Evolutionary conservation across 345 rosid species (phyloP).

Genomic region (Gossypium herbaceum): DNA sequence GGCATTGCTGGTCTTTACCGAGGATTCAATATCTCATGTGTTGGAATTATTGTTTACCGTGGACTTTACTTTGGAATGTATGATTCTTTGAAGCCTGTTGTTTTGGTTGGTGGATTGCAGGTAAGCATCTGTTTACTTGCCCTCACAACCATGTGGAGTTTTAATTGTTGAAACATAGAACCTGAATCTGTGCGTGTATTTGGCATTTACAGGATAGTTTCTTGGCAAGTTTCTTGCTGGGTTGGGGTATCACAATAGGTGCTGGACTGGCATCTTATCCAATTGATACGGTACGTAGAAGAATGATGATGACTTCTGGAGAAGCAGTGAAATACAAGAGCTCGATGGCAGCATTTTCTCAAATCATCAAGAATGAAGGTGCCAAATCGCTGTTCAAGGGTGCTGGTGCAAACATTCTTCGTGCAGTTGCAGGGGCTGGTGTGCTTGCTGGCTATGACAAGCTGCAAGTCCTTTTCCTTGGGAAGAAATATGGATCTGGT

Average conservation of each 20-base stretch:
- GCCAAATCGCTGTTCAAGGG: conserved; percentile 58
- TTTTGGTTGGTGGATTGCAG: conserved; percentile 43
- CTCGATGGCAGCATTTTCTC: conserved; percentile 43
- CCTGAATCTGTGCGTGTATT: background rate
- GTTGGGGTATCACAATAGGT: conserved; percentile 59
- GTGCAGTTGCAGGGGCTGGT: conserved; percentile 61
- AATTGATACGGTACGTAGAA: conserved; percentile 56
- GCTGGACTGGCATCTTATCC: conserved; percentile 62
- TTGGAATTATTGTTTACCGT: conserved; percentile 8
- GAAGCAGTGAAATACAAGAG: conserved; percentile 65
- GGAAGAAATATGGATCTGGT: conserved; percentile 56
- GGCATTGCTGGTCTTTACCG: conserved; percentile 59
- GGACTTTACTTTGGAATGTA: conserved; percentile 29
- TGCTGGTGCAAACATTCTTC: conserved; percentile 61
- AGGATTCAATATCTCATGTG: conserved; percentile 10
- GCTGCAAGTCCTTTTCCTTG: conserved; percentile 50
- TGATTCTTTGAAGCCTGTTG: conserved; percentile 62
- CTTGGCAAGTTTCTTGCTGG: conserved; percentile 54
- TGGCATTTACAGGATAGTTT: conserved; percentile 49
- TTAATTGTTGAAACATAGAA: background rate
- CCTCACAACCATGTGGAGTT: background rate
- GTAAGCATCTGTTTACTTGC: conserved; percentile 19
- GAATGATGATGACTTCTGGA: conserved; percentile 76
- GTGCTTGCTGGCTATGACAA: conserved; percentile 66
- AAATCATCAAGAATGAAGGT: conserved; percentile 55